phyloP scores from a whole-genome alignment of 208 protist genomes.

The Balamuthia mandrillaris region DNA sequence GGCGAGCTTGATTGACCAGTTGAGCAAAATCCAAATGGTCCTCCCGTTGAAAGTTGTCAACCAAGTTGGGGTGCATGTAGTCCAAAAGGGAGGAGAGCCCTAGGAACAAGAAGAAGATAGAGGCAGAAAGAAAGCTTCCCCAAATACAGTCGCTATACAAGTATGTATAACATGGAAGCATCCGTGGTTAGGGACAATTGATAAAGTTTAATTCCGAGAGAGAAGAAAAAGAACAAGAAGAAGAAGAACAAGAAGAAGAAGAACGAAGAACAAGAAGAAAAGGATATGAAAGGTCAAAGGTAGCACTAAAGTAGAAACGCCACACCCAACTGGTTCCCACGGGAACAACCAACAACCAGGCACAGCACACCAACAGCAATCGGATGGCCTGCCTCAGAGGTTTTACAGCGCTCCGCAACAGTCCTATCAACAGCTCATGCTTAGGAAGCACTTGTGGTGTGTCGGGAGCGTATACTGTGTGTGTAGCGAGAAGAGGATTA shows the following conservation, averaged over 20 bases:
- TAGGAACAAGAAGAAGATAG: not conserved
- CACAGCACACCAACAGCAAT: not conserved
- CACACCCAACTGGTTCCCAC: constrained; percentile 10
- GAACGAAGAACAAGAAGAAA: not conserved
- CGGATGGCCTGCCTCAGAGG: not conserved
- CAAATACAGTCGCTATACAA: not conserved
- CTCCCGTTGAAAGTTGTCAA: too few relatives aligned
- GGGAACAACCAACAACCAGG: not conserved
- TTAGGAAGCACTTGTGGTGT: not conserved
- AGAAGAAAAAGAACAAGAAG: too few relatives aligned
- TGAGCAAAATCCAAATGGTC: too few relatives aligned
- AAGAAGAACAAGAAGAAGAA: not conserved
- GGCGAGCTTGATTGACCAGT: too few relatives aligned
- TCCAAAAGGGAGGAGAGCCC: not conserved
- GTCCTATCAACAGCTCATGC: not conserved
- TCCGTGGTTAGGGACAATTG: too few relatives aligned
- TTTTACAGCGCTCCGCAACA: not conserved
- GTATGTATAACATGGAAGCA: too few relatives aligned
- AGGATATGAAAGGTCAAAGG: not conserved
- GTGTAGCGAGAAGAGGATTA: not conserved
- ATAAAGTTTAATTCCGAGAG: too few relatives aligned
- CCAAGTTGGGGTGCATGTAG: too few relatives aligned
- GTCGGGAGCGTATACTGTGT: not conserved
- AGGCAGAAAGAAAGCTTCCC: not conserved
- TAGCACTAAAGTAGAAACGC: not conserved